phyloP scores from a whole-genome alignment of 192 early-diverging fungal genomes.

The Kappamyces sp. region DNA sequence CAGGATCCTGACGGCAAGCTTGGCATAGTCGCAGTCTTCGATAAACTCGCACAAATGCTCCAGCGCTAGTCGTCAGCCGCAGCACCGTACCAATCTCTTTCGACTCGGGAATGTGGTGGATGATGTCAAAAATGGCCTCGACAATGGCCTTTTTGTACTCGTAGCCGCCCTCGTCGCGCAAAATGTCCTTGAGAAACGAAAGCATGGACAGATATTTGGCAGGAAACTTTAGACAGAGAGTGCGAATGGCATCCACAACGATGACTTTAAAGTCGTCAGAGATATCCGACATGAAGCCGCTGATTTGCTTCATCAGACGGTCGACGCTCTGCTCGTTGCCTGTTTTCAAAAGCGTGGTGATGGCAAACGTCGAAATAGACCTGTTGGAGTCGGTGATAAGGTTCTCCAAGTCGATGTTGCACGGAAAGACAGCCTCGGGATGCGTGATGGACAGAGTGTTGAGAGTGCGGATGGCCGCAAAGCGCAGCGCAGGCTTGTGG shows the following conservation, averaged over 20 bases:
- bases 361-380: constrained; percentile 96
- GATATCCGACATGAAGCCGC: constrained; percentile 96
- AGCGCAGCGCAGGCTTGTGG: constrained; percentile 86
- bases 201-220: constrained; percentile 90
- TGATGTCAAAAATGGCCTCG: constrained; percentile 94
- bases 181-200: constrained; percentile 81
- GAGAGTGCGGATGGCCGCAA: constrained; percentile 96
- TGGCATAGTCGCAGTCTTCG: constrained; percentile 98
- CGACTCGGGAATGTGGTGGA: constrained; percentile 87
- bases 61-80: constrained; percentile 51
- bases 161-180: constrained; percentile 97
- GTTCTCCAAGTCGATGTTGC: constrained; percentile 98
- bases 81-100: constrained; percentile 71
- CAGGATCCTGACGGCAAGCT: constrained; percentile 94
- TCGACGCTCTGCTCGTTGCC: constrained; percentile 97
- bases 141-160: constrained; percentile 96
- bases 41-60: constrained; percentile 98
- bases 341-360: constrained; percentile 96
- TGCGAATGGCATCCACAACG: constrained; percentile 95
- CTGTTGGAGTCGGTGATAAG: constrained; percentile 95
- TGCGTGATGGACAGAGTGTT: constrained; percentile 87
- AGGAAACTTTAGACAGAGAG: constrained; percentile 96
- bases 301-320: constrained; percentile 98
- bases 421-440: constrained; percentile 82
- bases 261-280: constrained; percentile 99